These are phyloP conservation scores for Pseudovirgaria hyperparasitica DNA, from an alignment of 2,329 filamentous ascomycete genomes.

Conservation along the genomic window DNA sequence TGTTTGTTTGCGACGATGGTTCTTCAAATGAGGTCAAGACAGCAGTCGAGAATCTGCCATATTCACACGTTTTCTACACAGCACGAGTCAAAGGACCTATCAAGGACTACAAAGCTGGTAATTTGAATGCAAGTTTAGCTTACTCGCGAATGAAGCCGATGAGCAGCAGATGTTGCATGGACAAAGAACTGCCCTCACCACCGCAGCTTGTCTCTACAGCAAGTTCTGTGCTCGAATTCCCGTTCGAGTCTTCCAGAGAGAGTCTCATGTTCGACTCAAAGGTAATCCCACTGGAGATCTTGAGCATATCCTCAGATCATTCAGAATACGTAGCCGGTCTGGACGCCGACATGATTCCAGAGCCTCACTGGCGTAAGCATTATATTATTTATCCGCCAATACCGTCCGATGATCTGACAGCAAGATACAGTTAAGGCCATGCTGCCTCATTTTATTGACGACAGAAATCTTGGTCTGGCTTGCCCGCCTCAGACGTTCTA, in stretches of 20 bases:
- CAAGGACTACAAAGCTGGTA: conserved; percentile 51
- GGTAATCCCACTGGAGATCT: too few species aligned
- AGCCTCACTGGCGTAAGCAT: conserved; percentile 36
- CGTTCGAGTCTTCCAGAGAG: too few species aligned
- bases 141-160: conserved; percentile 16
- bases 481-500: conserved; percentile 48
- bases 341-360: conserved; percentile 57
- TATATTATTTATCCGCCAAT: conserved; percentile 6
- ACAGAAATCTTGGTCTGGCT: conserved; percentile 45
- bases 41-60: conserved; percentile 21
- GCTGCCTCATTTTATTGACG: conserved; percentile 43
- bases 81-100: conserved; percentile 28
- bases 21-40: conserved; percentile 20
- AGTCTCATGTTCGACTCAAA: too few species aligned
- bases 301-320: too few species aligned
- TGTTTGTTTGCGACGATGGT: conserved; percentile 30
- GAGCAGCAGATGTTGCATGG: too few species aligned
- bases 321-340: conserved; percentile 48
- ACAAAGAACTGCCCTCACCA: too few species aligned
- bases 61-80: conserved; percentile 30
- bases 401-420: conserved; percentile 5
- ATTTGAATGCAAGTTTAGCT: conserved; percentile 48
- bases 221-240: too few species aligned
- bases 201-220: too few species aligned
- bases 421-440: conserved; percentile 43